Conservation (phyloP, 2,329 filamentous ascomycete species). For the Fusarium stilboides region DNA sequence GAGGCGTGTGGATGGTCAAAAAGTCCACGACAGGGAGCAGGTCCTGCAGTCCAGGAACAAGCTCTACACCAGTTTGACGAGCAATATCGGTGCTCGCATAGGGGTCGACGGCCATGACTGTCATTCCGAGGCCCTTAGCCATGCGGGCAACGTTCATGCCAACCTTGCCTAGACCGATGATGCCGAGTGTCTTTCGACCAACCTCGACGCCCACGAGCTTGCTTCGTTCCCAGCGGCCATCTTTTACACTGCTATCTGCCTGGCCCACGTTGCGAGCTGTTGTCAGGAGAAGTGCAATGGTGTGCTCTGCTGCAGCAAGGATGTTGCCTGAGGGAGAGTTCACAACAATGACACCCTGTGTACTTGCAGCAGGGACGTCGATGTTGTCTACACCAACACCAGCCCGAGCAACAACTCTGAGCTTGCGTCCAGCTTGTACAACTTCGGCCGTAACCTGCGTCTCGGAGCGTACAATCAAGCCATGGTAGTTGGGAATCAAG, state of each 20-base stretch:
- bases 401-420: constrained; percentile 84
- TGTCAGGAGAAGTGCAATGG: constrained; percentile 80
- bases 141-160: constrained; percentile 86
- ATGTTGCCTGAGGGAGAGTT: constrained; percentile 87
- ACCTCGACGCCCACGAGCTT: constrained; percentile 84
- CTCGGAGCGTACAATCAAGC: constrained; percentile 84
- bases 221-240: constrained; percentile 82
- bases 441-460: constrained; percentile 82
- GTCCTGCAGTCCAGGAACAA: constrained; percentile 70
- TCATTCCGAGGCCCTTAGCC: constrained; percentile 83
- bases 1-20: constrained; percentile 84
- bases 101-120: constrained; percentile 80
- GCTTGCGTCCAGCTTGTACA: constrained; percentile 74
- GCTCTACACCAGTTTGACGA: constrained; percentile 74
- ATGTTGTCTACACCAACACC: constrained; percentile 90
- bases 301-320: constrained; percentile 84
- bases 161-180: constrained; percentile 87
- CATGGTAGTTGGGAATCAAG: constrained; percentile 81
- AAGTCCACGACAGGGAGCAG: constrained; percentile 80
- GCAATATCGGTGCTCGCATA: constrained; percentile 84
- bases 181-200: constrained; percentile 81
- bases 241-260: constrained; percentile 78
- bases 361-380: constrained; percentile 79
- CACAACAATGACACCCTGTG: constrained; percentile 82
- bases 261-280: constrained; percentile 81